A percentile compares a stretch with the other conserved stretches of the same genome.
Conservation (phyloP, 441 rosid genomes). For the Eutrema salsugineum region DNA sequence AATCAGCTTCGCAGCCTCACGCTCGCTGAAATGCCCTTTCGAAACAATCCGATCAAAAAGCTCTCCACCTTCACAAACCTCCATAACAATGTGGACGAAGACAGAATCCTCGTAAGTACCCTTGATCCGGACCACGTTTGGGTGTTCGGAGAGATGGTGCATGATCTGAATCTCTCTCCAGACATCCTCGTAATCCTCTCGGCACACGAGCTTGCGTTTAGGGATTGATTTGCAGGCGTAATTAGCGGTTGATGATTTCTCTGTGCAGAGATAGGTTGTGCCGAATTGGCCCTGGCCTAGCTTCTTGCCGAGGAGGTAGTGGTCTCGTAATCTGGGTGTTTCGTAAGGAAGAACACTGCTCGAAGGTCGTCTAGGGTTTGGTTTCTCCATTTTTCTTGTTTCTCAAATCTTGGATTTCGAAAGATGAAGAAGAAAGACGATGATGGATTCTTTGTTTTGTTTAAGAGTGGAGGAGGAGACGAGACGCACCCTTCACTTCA, state of each 20-base stretch:
- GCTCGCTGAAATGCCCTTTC: slow-evolving; percentile 55
- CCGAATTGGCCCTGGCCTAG: slow-evolving; percentile 64
- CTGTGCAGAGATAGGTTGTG: slow-evolving; percentile 52
- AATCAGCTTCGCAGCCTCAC: slow-evolving; percentile 56
- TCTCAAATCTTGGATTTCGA: not conserved
- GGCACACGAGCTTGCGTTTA: slow-evolving; percentile 54
- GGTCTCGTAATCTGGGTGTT: slow-evolving; percentile 40
- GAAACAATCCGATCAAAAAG: slow-evolving; percentile 56
- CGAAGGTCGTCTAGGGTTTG: slow-evolving; percentile 32
- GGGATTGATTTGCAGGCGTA: slow-evolving; percentile 63
- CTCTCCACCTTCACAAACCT: slow-evolving; percentile 62
- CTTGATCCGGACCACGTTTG: slow-evolving; percentile 47
- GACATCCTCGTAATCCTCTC: slow-evolving; percentile 76
- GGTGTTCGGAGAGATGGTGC: slow-evolving; percentile 61
- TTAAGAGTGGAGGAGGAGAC: not conserved
- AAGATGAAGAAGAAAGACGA: not conserved
- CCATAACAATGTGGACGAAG: slow-evolving; percentile 60
- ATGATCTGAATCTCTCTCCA: slow-evolving; percentile 78
- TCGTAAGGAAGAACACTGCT: slow-evolving; percentile 44
- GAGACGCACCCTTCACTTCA: not conserved
- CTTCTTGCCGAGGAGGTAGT: slow-evolving; percentile 40
- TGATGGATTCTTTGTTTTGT: not conserved
- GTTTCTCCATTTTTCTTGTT: not conserved
- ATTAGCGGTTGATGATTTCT: slow-evolving; percentile 28
- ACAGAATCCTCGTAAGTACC: slow-evolving; percentile 50